Evolutionary conservation across 148 eudicot genomes (phyloP).

Genomic region (Nepenthes mirabilis): DNA sequence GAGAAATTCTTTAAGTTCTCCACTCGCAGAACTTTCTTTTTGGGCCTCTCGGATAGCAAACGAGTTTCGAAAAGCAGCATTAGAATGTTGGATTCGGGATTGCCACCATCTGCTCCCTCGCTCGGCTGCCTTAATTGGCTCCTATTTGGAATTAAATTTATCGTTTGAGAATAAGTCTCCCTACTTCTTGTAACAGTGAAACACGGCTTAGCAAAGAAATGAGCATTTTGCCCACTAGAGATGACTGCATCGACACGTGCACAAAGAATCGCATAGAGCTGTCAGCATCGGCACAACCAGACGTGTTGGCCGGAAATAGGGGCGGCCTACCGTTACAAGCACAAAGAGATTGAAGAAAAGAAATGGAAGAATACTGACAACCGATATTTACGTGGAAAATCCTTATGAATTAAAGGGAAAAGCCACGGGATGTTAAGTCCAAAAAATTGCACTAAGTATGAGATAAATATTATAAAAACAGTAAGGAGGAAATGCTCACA

Average conservation of each 20-base stretch:
- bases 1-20: slow-evolving; percentile 83
- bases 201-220: slow-evolving; percentile 76
- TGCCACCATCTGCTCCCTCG: slow-evolving; percentile 50
- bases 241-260: slow-evolving; percentile 94
- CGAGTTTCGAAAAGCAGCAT: slow-evolving; percentile 86
- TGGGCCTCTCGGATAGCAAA: slow-evolving; percentile 89
- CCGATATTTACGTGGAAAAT: too few relatives aligned
- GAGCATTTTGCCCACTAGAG: slow-evolving; percentile 85
- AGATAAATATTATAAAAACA: too few relatives aligned
- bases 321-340: too few relatives aligned
- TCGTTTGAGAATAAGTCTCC: slow-evolving; percentile 69
- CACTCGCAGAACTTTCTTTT: slow-evolving; percentile 83
- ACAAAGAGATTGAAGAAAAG: too few relatives aligned
- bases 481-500: too few relatives aligned
- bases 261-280: slow-evolving; percentile 88
- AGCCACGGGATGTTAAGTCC: too few relatives aligned
- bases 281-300: slow-evolving; percentile 92
- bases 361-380: too few relatives aligned
- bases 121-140: slow-evolving; percentile 53
- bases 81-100: slow-evolving; percentile 30
- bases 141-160: slow-evolving; percentile 63
- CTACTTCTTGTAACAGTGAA: slow-evolving; percentile 74
- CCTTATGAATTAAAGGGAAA: too few relatives aligned
- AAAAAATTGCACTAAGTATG: too few relatives aligned
- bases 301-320: too few relatives aligned